Conservation (phyloP, 1,284 basidiomycete genomes). For the Cutaneotrichosporon cutaneum region DNA sequence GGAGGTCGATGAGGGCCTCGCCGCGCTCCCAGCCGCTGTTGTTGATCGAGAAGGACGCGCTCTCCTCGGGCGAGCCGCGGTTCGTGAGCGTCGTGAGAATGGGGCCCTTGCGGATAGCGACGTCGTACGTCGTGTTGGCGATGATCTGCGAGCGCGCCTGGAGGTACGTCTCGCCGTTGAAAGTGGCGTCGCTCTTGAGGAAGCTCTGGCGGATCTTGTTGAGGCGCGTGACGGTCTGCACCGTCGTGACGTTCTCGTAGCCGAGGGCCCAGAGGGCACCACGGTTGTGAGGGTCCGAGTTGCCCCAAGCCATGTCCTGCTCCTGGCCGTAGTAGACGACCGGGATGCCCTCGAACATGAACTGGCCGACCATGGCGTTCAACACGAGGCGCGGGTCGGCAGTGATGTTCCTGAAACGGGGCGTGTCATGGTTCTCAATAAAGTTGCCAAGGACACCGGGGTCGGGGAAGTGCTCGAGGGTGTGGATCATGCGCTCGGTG, state of each 20-base stretch:
- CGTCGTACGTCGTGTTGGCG: slow-evolving; percentile 59
- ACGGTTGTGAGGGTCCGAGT: slow-evolving; percentile 67
- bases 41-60: slow-evolving; percentile 37
- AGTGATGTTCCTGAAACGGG: slow-evolving; percentile 66
- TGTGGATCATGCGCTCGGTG: slow-evolving; percentile 59
- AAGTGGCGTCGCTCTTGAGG: slow-evolving; percentile 53
- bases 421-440: slow-evolving; percentile 77
- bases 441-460: slow-evolving; percentile 69
- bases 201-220: slow-evolving; percentile 72
- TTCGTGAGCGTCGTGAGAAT: slow-evolving; percentile 71
- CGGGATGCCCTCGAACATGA: slow-evolving; percentile 69
- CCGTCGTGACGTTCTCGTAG: slow-evolving; percentile 57
- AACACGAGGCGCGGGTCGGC: slow-evolving; percentile 48
- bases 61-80: slow-evolving; percentile 45
- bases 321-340: slow-evolving; percentile 72
- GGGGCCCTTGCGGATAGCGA: slow-evolving; percentile 70
- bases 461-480: slow-evolving; percentile 58
- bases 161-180: slow-evolving; percentile 59
- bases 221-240: slow-evolving; percentile 63
- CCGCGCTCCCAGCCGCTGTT: slow-evolving; percentile 42
- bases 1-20: slow-evolving; percentile 47
- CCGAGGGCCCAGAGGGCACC: slow-evolving; percentile 71
- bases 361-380: slow-evolving; percentile 66
- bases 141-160: slow-evolving; percentile 62
- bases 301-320: slow-evolving; percentile 61